Base-by-base conservation (phyloP, 345 rosid species). In the Euphorbia lathyris region DNA sequence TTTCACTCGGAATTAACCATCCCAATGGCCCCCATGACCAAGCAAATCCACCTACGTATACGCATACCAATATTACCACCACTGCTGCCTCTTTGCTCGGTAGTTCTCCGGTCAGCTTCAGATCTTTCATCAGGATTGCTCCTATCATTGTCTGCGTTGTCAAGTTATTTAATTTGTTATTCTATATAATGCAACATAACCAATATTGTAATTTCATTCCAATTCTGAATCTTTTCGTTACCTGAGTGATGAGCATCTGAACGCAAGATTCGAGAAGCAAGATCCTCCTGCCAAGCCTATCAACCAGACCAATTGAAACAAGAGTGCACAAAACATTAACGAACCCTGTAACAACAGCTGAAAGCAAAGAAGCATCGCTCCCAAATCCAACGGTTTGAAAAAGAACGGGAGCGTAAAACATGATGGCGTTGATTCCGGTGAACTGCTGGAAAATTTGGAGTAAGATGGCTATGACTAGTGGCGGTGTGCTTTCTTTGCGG, bases 21-120 rank as follows among this genome's bases (percentile, higher is more conserved):
- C 93, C 92, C 2, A 91, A 77, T 7, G 93, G 96, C 42, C 96
- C 96, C 92, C 96, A 91, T 19, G 96, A 91, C 97, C 97, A 91
- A 0, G 96, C 91, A 22, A 89, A 91, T 5, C 80, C 77, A 77
- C 80, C 75, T 51, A 91, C 93, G 63, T 71, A 91, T 16, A 81
- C 17, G 42, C 94, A 85, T 42, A 92, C 88, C 40, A 87, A 52
- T 7, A 67, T 67, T 8, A 72, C 32, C 83, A 85, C 91, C 4
- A 84, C 86, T 0, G 83, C 11, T 1, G 93, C 97, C 50, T 81
- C 71, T 9, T 25, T 2, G 43, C 19, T 77, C 9, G 74, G 71
- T 0, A 89, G 77, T 29, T 83, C 11, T 17, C 79, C 79, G 4
- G 88, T 84, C 1, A 82, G 40, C 3, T 71, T 74, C 62, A 91